Base-by-base conservation (phyloP, 768 basidiomycete genomes). In the Suillus hirtellus region DNA sequence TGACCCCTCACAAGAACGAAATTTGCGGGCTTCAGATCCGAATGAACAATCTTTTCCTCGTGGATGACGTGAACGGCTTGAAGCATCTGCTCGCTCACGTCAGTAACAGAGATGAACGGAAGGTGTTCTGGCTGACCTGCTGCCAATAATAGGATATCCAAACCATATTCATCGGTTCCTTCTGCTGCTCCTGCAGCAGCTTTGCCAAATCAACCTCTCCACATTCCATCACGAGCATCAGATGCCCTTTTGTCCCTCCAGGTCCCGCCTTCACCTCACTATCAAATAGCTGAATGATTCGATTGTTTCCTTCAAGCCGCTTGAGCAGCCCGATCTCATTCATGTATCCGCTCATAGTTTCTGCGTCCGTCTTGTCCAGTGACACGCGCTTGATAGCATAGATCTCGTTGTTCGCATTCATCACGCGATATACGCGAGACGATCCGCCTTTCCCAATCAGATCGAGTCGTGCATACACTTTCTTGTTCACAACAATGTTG, bases 21-120 rank as follows among this genome's bases (percentile, higher is more conserved):
- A 76, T 99, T 99, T 4, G 97, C 96, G 7, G 96, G 96, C 74
- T 99, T 99, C 61, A 99, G 82, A 76, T 99, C 96, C 21, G 96
- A 96, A 76, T 99, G 96, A 2, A 99, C 96, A 65, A 99, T 97
- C 77, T 96, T 96, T 78, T 97, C 95, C 66, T 96, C 93, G 71
- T 99, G 96, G 60, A 98, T 96, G 61, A 98, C 90, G 63, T 97
- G 92, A n/a, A 99, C 96, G 1, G 96, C 96, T 81, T 97, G 89
- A 56, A 99, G 79, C 95, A 99, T 99, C 96, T 98, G 71, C 35
- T 27, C 55, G 9, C 17, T 24, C 52, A 59, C 34, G 31, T 56
- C 40, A 55, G 68, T 38, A 59, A 50, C 27, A 21, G 50, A 17
- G 8, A 58, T 24, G 37, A 38, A 9, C 44, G 43, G 4, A 19